phyloP scores from a whole-genome alignment of 2,329 filamentous ascomycete species.

The Phialophora macrospora region DNA sequence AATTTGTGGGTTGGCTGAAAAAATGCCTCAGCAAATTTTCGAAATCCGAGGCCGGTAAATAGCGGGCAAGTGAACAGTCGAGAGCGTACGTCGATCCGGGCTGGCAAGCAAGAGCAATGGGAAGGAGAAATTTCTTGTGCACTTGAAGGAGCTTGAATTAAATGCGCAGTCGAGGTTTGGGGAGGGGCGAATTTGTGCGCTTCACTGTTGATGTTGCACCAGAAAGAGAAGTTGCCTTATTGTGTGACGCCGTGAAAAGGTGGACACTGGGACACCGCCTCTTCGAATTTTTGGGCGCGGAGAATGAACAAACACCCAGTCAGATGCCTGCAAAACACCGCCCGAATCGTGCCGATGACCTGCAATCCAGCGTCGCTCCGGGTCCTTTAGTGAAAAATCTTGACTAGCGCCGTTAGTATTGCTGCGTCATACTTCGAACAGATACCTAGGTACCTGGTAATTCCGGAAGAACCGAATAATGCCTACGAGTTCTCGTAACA shows the following conservation, averaged over 20 bases:
- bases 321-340: constrained; percentile 11
- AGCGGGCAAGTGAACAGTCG: neutral
- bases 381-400: constrained; percentile 6
- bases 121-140: neutral
- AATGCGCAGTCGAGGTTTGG: neutral
- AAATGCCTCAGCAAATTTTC: constrained; percentile 28
- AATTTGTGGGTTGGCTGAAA: constrained; percentile 13
- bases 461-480: neutral
- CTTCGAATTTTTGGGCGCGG: constrained; percentile 23
- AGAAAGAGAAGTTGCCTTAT: constrained; percentile 20
- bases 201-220: constrained; percentile 21
- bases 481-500: neutral
- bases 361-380: neutral
- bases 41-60: neutral
- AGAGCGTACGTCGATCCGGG: neutral
- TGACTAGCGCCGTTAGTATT: neutral
- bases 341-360: constrained; percentile 18
- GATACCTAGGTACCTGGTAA: no score
- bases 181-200: constrained; percentile 16
- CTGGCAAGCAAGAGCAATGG: neutral
- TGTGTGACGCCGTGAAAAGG: constrained; percentile 13
- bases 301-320: constrained; percentile 7
- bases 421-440: neutral
- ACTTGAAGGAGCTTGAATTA: neutral
- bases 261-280: constrained; percentile 6